These are phyloP conservation scores for Elsinoe perseae DNA, from an alignment of 2,329 filamentous ascomycete species.

Conservation along the genomic window DNA sequence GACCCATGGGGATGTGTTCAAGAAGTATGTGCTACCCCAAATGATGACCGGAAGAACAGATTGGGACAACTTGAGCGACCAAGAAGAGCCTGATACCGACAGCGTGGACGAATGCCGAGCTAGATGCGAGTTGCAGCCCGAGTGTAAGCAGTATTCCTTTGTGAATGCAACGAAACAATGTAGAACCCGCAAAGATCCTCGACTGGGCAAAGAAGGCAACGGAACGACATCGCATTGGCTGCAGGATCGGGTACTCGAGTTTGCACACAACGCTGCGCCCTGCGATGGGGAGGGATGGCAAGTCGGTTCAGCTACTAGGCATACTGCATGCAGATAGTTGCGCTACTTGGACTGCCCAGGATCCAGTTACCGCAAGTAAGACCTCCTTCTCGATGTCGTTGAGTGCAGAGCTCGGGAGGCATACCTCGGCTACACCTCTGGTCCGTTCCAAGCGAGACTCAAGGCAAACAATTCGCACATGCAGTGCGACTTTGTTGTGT, in stretches of 20 bases:
- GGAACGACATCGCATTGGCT: not conserved
- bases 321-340: too few relatives aligned
- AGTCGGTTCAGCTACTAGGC: too few relatives aligned
- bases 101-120: slow-evolving; percentile 22
- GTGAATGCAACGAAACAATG: not conserved
- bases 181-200: not conserved
- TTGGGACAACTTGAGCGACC: slow-evolving; percentile 26
- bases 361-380: too few relatives aligned
- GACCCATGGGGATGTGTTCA: slow-evolving; percentile 27
- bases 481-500: too few relatives aligned
- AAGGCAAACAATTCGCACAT: too few relatives aligned
- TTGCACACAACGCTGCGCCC: too few relatives aligned
- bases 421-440: too few relatives aligned
- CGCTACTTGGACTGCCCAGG: too few relatives aligned
- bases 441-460: too few relatives aligned
- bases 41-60: slow-evolving; percentile 19
- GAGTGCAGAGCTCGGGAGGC: too few relatives aligned
- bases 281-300: too few relatives aligned
- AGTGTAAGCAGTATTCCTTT: slow-evolving; percentile 24
- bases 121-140: slow-evolving; percentile 20
- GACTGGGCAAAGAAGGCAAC: not conserved
- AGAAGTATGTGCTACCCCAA: slow-evolving; percentile 23
- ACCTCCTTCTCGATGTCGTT: too few relatives aligned
- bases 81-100: slow-evolving; percentile 17
- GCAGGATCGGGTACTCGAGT: not conserved